phyloP scores from a whole-genome alignment of 768 basidiomycete species.

The Xerocomellus dryophilus region DNA sequence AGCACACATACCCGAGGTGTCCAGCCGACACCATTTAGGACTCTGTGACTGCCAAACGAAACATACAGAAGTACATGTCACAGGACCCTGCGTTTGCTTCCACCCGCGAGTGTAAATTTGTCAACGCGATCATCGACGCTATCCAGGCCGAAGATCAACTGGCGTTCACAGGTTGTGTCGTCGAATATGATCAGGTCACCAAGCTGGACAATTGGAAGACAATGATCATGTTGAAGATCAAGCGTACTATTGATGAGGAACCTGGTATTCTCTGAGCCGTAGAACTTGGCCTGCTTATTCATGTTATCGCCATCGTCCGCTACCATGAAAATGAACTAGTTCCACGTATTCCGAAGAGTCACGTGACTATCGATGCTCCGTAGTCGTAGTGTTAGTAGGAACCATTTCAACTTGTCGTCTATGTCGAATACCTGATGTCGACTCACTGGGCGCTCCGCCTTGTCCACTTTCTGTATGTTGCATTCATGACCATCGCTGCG shows the following conservation, averaged over 20 bases:
- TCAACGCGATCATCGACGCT: slow-evolving; percentile 74
- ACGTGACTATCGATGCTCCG: slow-evolving; percentile 15
- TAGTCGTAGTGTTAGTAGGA: background rate
- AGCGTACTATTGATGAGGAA: slow-evolving; percentile 69
- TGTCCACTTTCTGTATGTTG: slow-evolving; percentile 57
- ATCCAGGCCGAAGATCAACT: slow-evolving; percentile 69
- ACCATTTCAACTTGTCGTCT: background rate
- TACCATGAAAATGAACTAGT: background rate
- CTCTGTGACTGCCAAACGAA: slow-evolving; percentile 75
- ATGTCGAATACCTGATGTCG: slow-evolving; percentile 33
- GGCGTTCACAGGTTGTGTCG: slow-evolving; percentile 77
- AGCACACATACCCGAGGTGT: background rate
- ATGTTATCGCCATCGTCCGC: too few relatives aligned
- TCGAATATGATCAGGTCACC: slow-evolving; percentile 87
- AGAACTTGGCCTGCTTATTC: slow-evolving; percentile 1
- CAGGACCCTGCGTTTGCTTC: slow-evolving; percentile 83
- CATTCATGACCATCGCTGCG: slow-evolving; percentile 40
- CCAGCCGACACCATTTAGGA: slow-evolving; percentile 52
- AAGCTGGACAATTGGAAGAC: slow-evolving; percentile 98
- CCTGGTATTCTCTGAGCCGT: slow-evolving; percentile 32
- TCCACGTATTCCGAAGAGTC: slow-evolving; percentile 20
- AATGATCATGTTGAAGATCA: slow-evolving; percentile 82
- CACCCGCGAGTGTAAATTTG: slow-evolving; percentile 91
- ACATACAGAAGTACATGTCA: slow-evolving; percentile 70
- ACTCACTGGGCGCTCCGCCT: slow-evolving; percentile 47